These are phyloP conservation scores for Phytophthora syringae DNA, from an alignment of 352 stramenopile genomes.

Conservation along the genomic window DNA sequence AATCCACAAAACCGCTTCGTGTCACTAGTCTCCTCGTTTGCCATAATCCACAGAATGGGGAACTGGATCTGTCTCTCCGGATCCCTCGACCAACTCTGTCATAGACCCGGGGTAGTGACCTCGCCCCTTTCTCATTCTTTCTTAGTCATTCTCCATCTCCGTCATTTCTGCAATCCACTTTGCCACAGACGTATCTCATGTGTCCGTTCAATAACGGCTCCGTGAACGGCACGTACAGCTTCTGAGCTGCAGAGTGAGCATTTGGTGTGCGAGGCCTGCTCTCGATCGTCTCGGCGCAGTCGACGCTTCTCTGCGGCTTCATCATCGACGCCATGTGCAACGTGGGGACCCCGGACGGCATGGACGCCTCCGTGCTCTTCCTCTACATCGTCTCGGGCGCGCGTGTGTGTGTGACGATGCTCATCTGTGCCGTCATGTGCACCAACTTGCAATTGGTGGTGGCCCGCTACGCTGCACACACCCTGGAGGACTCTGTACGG, in stretches of 20 bases:
- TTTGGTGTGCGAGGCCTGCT: too few relatives aligned
- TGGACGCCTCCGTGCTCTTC: constrained; percentile 45
- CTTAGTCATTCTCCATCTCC: too few relatives aligned
- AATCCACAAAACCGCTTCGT: too few relatives aligned
- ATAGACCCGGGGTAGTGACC: too few relatives aligned
- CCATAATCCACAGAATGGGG: too few relatives aligned
- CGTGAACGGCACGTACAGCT: constrained; percentile 1
- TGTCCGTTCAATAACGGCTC: constrained; percentile 26
- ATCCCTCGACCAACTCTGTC: too few relatives aligned
- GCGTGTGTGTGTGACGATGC: too few relatives aligned
- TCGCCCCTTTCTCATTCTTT: too few relatives aligned
- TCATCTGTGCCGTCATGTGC: constrained; percentile 72
- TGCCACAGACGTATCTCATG: constrained; percentile 87
- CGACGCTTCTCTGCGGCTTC: constrained; percentile 70
- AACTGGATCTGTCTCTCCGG: too few relatives aligned
- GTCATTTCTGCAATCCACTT: too few relatives aligned
- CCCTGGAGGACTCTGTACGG: constrained; percentile 61
- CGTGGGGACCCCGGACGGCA: constrained; percentile 48
- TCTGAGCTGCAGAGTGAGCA: constrained; percentile 75
- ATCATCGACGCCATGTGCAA: constrained; percentile 72
- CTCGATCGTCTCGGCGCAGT: constrained; percentile 72
- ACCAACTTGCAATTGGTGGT: constrained; percentile 72
- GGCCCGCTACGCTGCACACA: constrained; percentile 63
- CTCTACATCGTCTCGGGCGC: constrained; percentile 53
- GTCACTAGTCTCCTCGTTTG: too few relatives aligned